Conservation (phyloP, 805 yeast genomes). For the Kuraishia floccosa region DNA sequence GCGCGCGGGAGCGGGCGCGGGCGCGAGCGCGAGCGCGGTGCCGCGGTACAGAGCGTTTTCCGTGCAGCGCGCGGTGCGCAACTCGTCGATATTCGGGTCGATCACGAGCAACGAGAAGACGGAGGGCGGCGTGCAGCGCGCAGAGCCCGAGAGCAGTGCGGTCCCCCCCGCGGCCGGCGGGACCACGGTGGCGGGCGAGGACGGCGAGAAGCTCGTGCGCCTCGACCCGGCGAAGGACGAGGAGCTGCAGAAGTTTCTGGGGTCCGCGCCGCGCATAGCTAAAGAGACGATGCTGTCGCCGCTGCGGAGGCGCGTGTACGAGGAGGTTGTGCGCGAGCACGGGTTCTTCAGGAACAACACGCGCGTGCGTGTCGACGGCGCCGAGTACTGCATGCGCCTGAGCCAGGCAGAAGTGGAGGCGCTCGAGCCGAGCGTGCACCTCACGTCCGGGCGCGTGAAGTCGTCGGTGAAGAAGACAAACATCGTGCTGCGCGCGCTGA, state of each 20-base stretch:
- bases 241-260: slow-evolving; percentile 35
- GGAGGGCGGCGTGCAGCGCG: background rate
- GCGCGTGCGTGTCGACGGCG: slow-evolving; percentile 32
- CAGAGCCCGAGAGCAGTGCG: background rate
- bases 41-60: too few relatives aligned
- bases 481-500: slow-evolving; percentile 62
- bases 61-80: background rate
- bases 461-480: slow-evolving; percentile 87
- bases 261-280: slow-evolving; percentile 42
- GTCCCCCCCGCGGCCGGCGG: background rate
- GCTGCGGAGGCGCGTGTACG: slow-evolving; percentile 55
- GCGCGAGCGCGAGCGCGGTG: too few relatives aligned
- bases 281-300: slow-evolving; percentile 53
- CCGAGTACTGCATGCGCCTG: slow-evolving; percentile 43
- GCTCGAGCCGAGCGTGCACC: slow-evolving; percentile 80
- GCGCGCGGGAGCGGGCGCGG: too few relatives aligned
- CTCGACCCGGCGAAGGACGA: slow-evolving; percentile 18
- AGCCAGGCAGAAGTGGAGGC: slow-evolving; percentile 58
- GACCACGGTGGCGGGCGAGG: background rate
- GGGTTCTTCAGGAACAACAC: slow-evolving; percentile 63
- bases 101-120: background rate
- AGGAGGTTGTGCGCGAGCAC: slow-evolving; percentile 44
- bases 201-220: slow-evolving; percentile 5
- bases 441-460: slow-evolving; percentile 72
- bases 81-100: slow-evolving; percentile 1